phyloP scores from a whole-genome alignment of 1,139 yeast species.

The Zygoascus meyerae region DNA sequence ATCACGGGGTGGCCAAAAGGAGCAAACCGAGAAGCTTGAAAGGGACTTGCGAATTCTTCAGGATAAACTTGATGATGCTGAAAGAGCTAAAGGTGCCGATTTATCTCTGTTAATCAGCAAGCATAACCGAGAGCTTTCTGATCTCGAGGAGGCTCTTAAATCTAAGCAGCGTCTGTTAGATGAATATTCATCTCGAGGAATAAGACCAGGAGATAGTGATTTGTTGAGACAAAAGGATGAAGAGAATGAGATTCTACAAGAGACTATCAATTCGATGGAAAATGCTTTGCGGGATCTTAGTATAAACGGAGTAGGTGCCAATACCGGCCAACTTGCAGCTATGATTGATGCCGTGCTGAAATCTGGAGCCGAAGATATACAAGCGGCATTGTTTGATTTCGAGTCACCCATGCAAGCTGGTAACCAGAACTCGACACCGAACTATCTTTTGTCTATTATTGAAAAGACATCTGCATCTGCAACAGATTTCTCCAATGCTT shows the following conservation, averaged over 20 bases:
- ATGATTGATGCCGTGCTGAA: constrained; percentile 69
- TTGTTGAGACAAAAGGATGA: constrained; percentile 64
- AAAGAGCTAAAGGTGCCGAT: constrained; percentile 63
- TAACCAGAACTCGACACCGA: constrained; percentile 71
- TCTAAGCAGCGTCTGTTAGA: constrained; percentile 35
- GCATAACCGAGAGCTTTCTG: constrained; percentile 47
- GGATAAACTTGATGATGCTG: constrained; percentile 55
- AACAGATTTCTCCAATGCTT: constrained; percentile 75
- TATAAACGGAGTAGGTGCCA: constrained; percentile 44
- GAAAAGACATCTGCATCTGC: constrained; percentile 70
- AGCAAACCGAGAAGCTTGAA: constrained; percentile 61
- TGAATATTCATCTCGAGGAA: constrained; percentile 25
- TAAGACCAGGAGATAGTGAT: constrained; percentile 27
- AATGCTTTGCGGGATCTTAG: constrained; percentile 55
- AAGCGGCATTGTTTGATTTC: constrained; percentile 66
- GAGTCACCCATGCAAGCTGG: constrained; percentile 82
- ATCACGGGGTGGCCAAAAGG: constrained; percentile 58
- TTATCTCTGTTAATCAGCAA: constrained; percentile 54
- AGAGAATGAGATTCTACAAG: constrained; percentile 74
- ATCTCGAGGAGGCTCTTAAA: constrained; percentile 35
- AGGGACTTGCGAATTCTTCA: constrained; percentile 61
- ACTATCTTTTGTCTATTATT: constrained; percentile 59
- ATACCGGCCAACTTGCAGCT: constrained; percentile 41
- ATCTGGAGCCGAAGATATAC: constrained; percentile 66
- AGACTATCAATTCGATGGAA: constrained; percentile 54